Evolutionary conservation across 2,329 filamentous ascomycete genomes (phyloP).

Genomic region (Akanthomyces lecanii): DNA sequence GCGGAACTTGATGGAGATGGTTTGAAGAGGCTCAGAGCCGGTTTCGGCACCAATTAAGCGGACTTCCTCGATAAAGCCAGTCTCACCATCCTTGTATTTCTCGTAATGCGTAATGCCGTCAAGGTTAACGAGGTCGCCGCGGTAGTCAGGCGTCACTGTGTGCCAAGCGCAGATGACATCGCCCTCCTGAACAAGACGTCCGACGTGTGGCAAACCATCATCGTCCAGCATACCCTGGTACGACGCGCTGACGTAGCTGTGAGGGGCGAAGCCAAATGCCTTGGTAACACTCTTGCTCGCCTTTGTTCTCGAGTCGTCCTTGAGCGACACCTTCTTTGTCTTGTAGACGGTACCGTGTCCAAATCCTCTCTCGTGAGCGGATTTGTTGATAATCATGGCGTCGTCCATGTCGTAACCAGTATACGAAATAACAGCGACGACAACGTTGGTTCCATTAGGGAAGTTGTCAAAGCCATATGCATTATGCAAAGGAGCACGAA

Average conservation of each 20-base stretch:
- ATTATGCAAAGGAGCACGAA: conserved; percentile 88
- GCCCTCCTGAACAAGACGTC: conserved; percentile 71
- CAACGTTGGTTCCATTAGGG: conserved; percentile 90
- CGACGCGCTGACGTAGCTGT: conserved; percentile 64
- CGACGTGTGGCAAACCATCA: conserved; percentile 81
- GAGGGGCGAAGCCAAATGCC: conserved; percentile 87
- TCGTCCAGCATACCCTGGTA: conserved; percentile 73
- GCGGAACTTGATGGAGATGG: conserved; percentile 87
- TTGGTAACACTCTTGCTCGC: conserved; percentile 68
- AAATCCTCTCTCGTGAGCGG: conserved; percentile 90
- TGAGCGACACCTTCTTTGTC: conserved; percentile 84
- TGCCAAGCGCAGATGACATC: conserved; percentile 88
- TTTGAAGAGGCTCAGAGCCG: conserved; percentile 78
- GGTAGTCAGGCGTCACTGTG: conserved; percentile 75
- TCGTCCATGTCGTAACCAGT: conserved; percentile 99
- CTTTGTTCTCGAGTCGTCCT: conserved; percentile 68
- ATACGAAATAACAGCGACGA: conserved; percentile 97
- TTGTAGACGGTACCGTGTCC: conserved; percentile 97
- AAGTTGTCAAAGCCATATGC: conserved; percentile 97
- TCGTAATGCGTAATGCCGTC: conserved; percentile 83
- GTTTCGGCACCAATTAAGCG: conserved; percentile 82
- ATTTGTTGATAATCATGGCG: conserved; percentile 99
- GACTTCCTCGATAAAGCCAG: conserved; percentile 87
- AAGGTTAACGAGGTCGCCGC: conserved; percentile 74
- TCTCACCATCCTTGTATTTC: conserved; percentile 90